A percentile compares a stretch with the other conserved stretches of the same genome.
phyloP scores from a whole-genome alignment of 2,329 filamentous ascomycete genomes.

The Colletotrichum sp. region DNA sequence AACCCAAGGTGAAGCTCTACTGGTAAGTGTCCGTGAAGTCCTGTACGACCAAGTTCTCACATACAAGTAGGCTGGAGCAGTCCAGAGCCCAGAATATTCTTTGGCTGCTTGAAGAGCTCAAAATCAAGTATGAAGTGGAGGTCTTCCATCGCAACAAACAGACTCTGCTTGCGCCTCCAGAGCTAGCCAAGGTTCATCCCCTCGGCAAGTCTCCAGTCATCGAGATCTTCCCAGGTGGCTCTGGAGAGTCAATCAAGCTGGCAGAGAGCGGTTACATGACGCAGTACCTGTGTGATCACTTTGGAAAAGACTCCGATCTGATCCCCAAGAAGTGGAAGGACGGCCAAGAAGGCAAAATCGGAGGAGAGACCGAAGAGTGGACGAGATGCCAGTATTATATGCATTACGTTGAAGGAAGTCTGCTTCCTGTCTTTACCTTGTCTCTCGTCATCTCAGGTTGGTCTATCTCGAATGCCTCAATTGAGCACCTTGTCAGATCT shows the following conservation, averaged over 20 bases:
- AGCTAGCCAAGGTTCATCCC: conserved; percentile 79
- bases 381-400: conserved; percentile 71
- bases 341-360: conserved; percentile 61
- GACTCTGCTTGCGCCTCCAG: conserved; percentile 73
- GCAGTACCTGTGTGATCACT: conserved; percentile 80
- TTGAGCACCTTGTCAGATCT: not conserved
- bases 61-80: conserved; percentile 72
- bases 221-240: conserved; percentile 57
- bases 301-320: conserved; percentile 48
- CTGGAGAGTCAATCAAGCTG: conserved; percentile 61
- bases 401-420: conserved; percentile 84
- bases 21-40: conserved; percentile 51
- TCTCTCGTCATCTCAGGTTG: conserved; percentile 62
- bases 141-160: conserved; percentile 72
- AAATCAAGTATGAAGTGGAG: conserved; percentile 79
- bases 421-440: conserved; percentile 76
- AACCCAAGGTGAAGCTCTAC: conserved; percentile 66
- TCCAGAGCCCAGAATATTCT: conserved; percentile 84
- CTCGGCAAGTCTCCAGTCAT: conserved; percentile 88
- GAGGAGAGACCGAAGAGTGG: conserved; percentile 66
- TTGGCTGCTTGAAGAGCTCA: conserved; percentile 86
- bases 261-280: conserved; percentile 84
- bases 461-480: conserved; percentile 24
- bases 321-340: conserved; percentile 60
- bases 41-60: not conserved